Evolutionary conservation across 345 rosid species (phyloP), one percentile per base, ranked within the genome.

Genomic region (Pelargonium nanum): DNA sequence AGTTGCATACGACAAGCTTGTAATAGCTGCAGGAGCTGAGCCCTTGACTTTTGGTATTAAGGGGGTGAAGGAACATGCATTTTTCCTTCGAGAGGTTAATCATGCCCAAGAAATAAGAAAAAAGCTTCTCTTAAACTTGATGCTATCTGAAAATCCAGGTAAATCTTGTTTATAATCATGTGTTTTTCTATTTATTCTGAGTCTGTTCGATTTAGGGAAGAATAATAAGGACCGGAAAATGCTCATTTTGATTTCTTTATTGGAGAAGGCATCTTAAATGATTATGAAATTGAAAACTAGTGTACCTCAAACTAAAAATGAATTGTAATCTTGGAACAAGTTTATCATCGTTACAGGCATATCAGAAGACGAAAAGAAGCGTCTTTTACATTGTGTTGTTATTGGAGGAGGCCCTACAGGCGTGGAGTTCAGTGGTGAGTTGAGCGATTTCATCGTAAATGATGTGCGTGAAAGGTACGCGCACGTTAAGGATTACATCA

Each of bases 391-490:
- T 60, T 89, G 91, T 44, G 97, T 87, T 59, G 88, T 93, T 21
- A 82, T 93, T 52, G 99, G 99, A 56, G 99, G 99, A 58, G 96
- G 99, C 4, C 97, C 97, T 0, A 89, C 99, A 15, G 95, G 99
- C n/a, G 97, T 90, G 3, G 99, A 93, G 74, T 90, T 93, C 13
- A 93, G 96, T 8, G 90, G 95, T 60, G 97, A 93, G 72, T 62
- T 93, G 77, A 90, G 99, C 76, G 97, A 89, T 81, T 93, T 93
- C 64, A 93, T 93, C 73, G 69, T 75, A 85, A 87, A 68, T 79
- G 99, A 89, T 73, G 97, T 93, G 62, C 89, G 25, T 1, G 87
- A 87, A 66, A 63, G 82, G 65, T 86, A 77, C 60, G 34, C 77
- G 61, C 95, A 87, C 58, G 87, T 93, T 10, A 87, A 87, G 77